Conservation (phyloP, 306 rosid genomes). For the Cucumis sativus region DNA sequence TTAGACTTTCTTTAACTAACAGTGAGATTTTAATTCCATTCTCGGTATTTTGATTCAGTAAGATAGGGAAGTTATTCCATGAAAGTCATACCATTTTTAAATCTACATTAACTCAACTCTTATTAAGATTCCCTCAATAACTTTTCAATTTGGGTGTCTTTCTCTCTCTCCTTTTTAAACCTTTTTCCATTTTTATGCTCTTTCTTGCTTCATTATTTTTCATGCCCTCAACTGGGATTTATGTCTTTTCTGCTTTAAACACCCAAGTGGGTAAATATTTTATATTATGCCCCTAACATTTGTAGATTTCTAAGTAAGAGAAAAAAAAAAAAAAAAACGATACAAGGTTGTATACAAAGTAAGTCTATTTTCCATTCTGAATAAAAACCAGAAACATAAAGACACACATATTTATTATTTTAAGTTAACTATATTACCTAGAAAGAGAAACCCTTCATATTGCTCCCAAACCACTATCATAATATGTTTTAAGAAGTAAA, state of each 20-base stretch:
- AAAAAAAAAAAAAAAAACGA: background rate
- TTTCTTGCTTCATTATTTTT: background rate
- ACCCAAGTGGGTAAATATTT: background rate
- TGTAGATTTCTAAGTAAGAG: background rate
- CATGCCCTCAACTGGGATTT: background rate
- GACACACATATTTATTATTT: background rate
- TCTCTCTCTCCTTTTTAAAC: no score
- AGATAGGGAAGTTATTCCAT: no score
- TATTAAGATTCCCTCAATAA: no score
- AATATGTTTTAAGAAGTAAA: background rate
- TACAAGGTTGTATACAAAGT: background rate
- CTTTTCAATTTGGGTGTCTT: no score
- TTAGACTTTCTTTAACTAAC: no score
- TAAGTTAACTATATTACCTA: background rate
- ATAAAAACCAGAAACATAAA: background rate
- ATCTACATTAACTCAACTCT: no score
- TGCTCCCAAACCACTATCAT: background rate
- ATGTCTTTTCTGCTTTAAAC: background rate
- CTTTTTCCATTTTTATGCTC: background rate
- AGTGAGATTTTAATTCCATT: no score
- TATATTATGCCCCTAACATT: background rate
- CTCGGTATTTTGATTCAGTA: no score
- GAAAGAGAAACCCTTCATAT: background rate
- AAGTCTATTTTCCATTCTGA: background rate
- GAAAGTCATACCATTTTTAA: no score